These are phyloP conservation scores for Amphibolis antarctica DNA, from an alignment of 106 monocot genomes.

Conservation along the genomic window DNA sequence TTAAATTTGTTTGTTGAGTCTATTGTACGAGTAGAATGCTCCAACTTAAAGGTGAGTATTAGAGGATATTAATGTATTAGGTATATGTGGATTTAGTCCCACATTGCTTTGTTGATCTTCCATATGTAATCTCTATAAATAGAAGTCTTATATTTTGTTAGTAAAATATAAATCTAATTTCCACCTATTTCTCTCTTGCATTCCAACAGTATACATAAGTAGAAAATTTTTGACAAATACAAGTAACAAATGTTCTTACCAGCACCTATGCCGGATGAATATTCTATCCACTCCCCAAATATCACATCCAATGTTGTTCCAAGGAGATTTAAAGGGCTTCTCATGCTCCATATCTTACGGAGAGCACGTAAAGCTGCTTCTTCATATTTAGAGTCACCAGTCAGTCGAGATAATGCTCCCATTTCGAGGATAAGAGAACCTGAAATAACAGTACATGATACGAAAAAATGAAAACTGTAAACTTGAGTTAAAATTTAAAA, in stretches of 20 bases:
- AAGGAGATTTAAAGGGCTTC: conserved; percentile 83
- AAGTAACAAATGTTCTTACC: conserved; percentile 32
- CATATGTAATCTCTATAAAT: no score
- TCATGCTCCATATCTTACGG: conserved; percentile 89
- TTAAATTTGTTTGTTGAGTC: no score
- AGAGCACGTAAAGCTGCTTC: conserved; percentile 71
- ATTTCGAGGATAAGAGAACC: conserved; percentile 99
- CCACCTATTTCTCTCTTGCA: no score
- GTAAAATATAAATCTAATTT: no score
- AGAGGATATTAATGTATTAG: no score
- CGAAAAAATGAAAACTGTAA: conserved; percentile 1
- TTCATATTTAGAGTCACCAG: conserved; percentile 73
- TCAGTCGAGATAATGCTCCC: conserved; percentile 74
- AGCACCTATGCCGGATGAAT: conserved; percentile 87
- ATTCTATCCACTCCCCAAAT: conserved; percentile 81
- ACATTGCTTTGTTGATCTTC: no score
- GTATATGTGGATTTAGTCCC: no score
- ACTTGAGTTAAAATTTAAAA: conserved; percentile 3
- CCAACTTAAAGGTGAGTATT: no score
- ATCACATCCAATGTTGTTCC: conserved; percentile 85
- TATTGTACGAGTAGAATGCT: no score
- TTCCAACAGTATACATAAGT: no score
- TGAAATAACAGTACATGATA: conserved; percentile 15
- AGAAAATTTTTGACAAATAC: neutral
- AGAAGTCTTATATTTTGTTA: no score